These are phyloP conservation scores for Penicillium samsonianum DNA, from an alignment of 495 filamentous ascomycete species.

Conservation along the genomic window DNA sequence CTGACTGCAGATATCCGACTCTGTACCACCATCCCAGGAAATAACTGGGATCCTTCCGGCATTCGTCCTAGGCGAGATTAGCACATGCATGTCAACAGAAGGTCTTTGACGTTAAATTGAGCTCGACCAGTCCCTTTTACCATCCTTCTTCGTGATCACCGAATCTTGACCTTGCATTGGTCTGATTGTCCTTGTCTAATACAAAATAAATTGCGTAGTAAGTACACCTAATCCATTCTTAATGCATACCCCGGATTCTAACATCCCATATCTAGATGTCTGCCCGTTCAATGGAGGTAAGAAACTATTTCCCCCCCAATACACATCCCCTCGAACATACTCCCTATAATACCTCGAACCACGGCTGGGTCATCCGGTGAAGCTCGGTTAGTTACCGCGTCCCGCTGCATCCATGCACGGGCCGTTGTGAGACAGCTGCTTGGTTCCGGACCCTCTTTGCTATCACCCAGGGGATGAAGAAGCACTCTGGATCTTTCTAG, in stretches of 20 bases:
- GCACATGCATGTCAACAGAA: constrained; percentile 14
- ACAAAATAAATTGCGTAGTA: constrained; percentile 1
- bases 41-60: background rate
- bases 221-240: background rate
- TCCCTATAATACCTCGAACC: background rate
- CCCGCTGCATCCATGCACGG: constrained; percentile 15
- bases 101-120: constrained; percentile 11
- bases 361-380: background rate
- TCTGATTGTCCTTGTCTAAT: background rate
- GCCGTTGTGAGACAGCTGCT: constrained; percentile 29
- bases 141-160: background rate
- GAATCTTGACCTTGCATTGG: constrained; percentile 3
- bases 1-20: constrained; percentile 10
- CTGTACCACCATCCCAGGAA: constrained; percentile 6
- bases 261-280: background rate
- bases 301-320: background rate
- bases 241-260: background rate
- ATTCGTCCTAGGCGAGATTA: constrained; percentile 7
- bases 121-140: constrained; percentile 10
- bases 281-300: constrained; percentile 13
- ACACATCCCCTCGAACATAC: background rate
- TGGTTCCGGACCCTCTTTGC: constrained; percentile 16
- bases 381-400: constrained; percentile 11
- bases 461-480: constrained; percentile 10
- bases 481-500: constrained; percentile 4